Evolutionary conservation across 257 asterid species (phyloP).

Genomic region (Orobanche coerulescens): DNA sequence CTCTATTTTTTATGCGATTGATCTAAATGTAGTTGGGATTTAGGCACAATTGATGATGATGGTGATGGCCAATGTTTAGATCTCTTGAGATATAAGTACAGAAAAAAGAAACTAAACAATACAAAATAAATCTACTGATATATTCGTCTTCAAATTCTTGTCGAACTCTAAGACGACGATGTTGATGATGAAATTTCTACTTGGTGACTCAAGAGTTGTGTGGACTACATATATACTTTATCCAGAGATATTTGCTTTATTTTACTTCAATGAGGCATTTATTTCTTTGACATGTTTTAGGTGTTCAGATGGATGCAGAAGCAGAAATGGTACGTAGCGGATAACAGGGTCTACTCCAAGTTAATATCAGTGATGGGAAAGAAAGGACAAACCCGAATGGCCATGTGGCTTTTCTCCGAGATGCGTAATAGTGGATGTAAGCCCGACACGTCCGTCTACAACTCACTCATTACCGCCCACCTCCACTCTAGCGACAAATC

Average conservation of each 20-base stretch:
- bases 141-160: too few relatives aligned
- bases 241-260: background rate
- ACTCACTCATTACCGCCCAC: conserved; percentile 82
- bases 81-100: too few relatives aligned
- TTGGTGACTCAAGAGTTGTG: background rate
- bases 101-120: too few relatives aligned
- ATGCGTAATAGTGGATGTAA: conserved; percentile 94
- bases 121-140: too few relatives aligned
- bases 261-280: background rate
- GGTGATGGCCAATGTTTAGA: too few relatives aligned
- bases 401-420: conserved; percentile 99
- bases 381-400: conserved; percentile 91
- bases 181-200: too few relatives aligned
- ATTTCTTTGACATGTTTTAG: conserved; percentile 30
- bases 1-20: too few relatives aligned
- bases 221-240: background rate
- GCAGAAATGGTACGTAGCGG: conserved; percentile 92
- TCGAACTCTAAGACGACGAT: too few relatives aligned
- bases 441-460: conserved; percentile 92
- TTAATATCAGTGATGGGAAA: conserved; percentile 92
- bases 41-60: too few relatives aligned
- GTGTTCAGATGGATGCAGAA: conserved; percentile 99
- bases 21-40: too few relatives aligned
- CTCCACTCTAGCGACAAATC: conserved; percentile 77
- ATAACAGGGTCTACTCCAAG: conserved; percentile 91